A percentile compares a stretch with the other conserved stretches of the same genome.
Evolutionary conservation across 108 stramenopile species (phyloP).

Genomic region (Parmales sp.): DNA sequence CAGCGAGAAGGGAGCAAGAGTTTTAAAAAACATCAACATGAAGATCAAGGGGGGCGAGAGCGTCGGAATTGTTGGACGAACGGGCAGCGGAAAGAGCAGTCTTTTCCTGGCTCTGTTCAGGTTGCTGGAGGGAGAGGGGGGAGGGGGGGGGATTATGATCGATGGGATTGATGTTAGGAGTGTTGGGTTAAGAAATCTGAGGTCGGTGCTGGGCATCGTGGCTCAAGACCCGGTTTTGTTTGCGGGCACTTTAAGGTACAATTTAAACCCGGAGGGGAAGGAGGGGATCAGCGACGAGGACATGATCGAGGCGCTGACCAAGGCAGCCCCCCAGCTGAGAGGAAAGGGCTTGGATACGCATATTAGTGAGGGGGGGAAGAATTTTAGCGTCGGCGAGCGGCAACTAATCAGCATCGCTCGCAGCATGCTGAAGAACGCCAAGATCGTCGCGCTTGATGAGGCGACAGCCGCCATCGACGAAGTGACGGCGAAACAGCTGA

Average conservation of each 20-base stretch:
- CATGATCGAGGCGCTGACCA: slow-evolving; percentile 55
- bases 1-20: slow-evolving; percentile 43
- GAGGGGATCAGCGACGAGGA: slow-evolving; percentile 46
- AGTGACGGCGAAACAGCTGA: slow-evolving; percentile 57
- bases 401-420: slow-evolving; percentile 85
- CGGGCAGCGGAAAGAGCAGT: slow-evolving; percentile 67
- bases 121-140: slow-evolving; percentile 54
- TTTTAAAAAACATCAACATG: slow-evolving; percentile 45
- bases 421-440: slow-evolving; percentile 38
- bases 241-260: slow-evolving; percentile 68
- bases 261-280: slow-evolving; percentile 72
- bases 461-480: slow-evolving; percentile 68
- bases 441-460: slow-evolving; percentile 77
- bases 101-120: slow-evolving; percentile 81
- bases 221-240: slow-evolving; percentile 94
- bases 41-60: slow-evolving; percentile 50
- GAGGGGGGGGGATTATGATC: slow-evolving; percentile 58
- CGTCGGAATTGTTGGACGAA: slow-evolving; percentile 58
- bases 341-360: slow-evolving; percentile 31
- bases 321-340: slow-evolving; percentile 54
- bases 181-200: slow-evolving; percentile 60
- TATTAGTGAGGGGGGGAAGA: slow-evolving; percentile 71
- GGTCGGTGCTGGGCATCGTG: slow-evolving; percentile 71
- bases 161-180: slow-evolving; percentile 82
- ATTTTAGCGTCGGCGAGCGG: slow-evolving; percentile 76